Percentiles rank a stretch among this genome's conserved stretches.
These are phyloP conservation scores for Cladosporium oxysporum DNA, from an alignment of 2,329 filamentous ascomycete genomes.

Conservation along the genomic window DNA sequence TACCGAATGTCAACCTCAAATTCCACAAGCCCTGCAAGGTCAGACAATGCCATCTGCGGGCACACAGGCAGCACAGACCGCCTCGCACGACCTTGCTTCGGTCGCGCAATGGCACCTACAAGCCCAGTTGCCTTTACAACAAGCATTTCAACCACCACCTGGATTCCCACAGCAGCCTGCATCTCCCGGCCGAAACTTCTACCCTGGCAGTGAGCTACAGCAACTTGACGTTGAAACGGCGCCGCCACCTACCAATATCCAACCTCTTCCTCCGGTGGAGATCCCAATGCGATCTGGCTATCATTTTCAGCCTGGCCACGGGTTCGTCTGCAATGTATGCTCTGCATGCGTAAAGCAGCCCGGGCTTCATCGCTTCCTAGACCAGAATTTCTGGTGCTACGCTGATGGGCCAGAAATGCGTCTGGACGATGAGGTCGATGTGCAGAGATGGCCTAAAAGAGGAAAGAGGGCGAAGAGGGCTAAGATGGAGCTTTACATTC, in stretches of 20 bases:
- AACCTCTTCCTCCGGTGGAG: neutral
- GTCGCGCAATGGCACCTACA: neutral
- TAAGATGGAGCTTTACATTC: conserved; percentile 33
- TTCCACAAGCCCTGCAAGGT: neutral
- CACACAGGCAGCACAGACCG: neutral
- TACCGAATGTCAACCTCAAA: neutral
- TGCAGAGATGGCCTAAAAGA: conserved; percentile 15
- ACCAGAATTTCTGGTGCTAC: conserved; percentile 6
- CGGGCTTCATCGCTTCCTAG: neutral
- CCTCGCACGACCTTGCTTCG: neutral
- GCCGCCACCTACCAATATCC: neutral
- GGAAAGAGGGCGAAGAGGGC: conserved; percentile 29
- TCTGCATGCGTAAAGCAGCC: neutral
- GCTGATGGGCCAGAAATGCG: conserved; percentile 7
- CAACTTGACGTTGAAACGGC: neutral
- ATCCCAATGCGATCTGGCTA: conserved; percentile 10
- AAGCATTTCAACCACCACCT: conserved; percentile 10
- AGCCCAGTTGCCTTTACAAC: conserved; percentile 3
- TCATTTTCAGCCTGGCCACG: neutral
- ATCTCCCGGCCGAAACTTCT: neutral
- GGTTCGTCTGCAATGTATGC: conserved; percentile 14
- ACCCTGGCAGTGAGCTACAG: neutral
- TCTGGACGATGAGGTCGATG: neutral
- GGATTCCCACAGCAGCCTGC: conserved; percentile 10
- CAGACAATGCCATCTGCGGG: neutral